Base-by-base conservation (phyloP, 192 early-diverging fungal genomes). In the Rhizoclosmatium globosum region DNA sequence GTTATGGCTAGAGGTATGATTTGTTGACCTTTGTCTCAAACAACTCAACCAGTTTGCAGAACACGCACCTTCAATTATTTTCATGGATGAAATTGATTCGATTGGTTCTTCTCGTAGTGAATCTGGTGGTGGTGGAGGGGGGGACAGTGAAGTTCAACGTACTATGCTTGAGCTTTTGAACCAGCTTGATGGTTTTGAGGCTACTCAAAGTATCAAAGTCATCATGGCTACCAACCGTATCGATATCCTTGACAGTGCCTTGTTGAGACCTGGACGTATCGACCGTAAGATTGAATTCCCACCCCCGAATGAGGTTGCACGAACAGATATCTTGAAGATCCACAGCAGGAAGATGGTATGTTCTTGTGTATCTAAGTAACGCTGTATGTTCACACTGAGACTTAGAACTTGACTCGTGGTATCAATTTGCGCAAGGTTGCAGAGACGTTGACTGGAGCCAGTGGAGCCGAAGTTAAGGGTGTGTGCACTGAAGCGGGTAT, bases 281-380 rank as follows among this genome's bases (percentile, higher is more conserved):
- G 97, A 99, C 80, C 88, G 97, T 76, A 99, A 99, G 86, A 98
- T 99, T 78, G 97, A 99, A 87, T 99, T 99, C 88, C 97, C 97
- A 61, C 94, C 92, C 42, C 97, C 97, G 13, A 97, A 96, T 80
- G 98, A 99, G 83, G 94, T 95, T 78, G 98, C 94, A 3, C 90
- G 98, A 59, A 95, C 97, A 1, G 93, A 93, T 60, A 99, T 99
- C 81, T 89, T 99, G 80, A 95, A 96, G 84, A 99, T 99, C 65
- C 98, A 99, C 81, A 85, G 94, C 92, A 70, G 85, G 45, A 81
- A 82, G 53, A 86, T 86, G 85, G 70, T 72, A 41, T 41, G 31
- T 64, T 64, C 31, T 41, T 41, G 15, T 21, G 2, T 23, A 39
- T 13, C 15, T 64, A 41, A 64, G 13, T 38, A 96, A 95, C 85